Evolutionary conservation across 1,284 basidiomycete genomes (phyloP), one percentile per base, ranked within the genome.

Genomic region (Chiua sp.): DNA sequence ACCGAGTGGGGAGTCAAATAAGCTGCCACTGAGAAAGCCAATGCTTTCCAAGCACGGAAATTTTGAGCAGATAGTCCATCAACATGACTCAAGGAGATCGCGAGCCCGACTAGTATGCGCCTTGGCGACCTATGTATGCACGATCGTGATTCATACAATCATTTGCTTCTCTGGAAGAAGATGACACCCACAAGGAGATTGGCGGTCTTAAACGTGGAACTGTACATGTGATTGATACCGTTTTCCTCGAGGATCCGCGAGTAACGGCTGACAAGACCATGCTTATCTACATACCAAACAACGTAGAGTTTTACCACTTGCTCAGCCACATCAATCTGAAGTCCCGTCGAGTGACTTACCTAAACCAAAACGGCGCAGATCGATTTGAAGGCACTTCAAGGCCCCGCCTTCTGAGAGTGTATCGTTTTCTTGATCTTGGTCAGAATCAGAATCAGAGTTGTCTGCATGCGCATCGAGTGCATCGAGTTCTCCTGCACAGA

Each of bases 201-300:
- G 55, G 92, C 92, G 18, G 92, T 93, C 74, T 92, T 91, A 69
- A 87, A 90, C 15, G 92, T 93, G 50, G 90, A 92, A 62, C 88
- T 90, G 69, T 93, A 93, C 82, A 93, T 90, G 75, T 93, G 92
- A 72, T 91, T 88, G 72, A 93, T 90, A 7, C 84, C 83, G 63
- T 86, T 86, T 62, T 85, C 81, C 61, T 90, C 84, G 12, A 93
- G 81, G 15, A 90, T 82, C 26, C 85, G 81, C 26, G 90, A 93
- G 71, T 91, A 93, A 44, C 86, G 85, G 68, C 85, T 91, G 54
- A 93, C 88, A 12, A 93, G 80, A 32, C 91, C 91, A 64, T 90
- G 82, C 68, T 90, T 91, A 69, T 91, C 90, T 87, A 66, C 30
- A 58, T 47, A 51, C 22, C 53, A 47, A 37, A 56, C 10, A 56